phyloP scores from a whole-genome alignment of 371 early-diverging fungal species.

The Mucor saturninus region DNA sequence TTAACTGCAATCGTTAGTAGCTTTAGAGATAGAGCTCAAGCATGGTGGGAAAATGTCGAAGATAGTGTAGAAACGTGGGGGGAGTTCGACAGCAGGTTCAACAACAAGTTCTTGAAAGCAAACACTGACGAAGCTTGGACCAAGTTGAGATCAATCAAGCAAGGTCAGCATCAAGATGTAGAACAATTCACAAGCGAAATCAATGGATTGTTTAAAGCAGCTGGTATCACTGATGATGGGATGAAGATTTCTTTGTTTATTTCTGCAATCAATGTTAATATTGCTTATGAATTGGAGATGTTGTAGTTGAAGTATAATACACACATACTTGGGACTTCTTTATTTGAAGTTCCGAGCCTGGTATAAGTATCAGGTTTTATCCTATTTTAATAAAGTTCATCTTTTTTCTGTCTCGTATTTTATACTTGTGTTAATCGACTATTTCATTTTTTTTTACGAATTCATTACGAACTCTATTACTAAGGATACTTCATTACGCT shows the following conservation, averaged over 20 bases:
- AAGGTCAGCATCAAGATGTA: not conserved
- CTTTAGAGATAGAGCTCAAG: not conserved
- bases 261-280: not conserved
- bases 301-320: too few relatives aligned
- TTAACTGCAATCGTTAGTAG: too few relatives aligned
- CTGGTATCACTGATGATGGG: not conserved
- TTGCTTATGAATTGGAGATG: conserved; percentile 7
- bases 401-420: too few relatives aligned
- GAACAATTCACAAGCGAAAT: not conserved
- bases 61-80: not conserved
- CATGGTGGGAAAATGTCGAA: not conserved
- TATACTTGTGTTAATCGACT: too few relatives aligned
- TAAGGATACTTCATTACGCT: too few relatives aligned
- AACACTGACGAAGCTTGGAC: conserved; percentile 1
- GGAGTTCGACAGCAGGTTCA: not conserved
- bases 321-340: too few relatives aligned
- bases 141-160: not conserved
- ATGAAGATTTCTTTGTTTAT: conserved; percentile 2
- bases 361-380: too few relatives aligned
- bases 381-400: too few relatives aligned
- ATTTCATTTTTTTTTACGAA: too few relatives aligned
- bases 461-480: too few relatives aligned
- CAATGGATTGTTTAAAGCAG: not conserved
- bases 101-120: not conserved
- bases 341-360: too few relatives aligned